phyloP scores from a whole-genome alignment of 164 flowering plant genomes.

The Vitis vinifera region ASM3070453v1 NC_081821.1:1313501-1314000 shows the following conservation, averaged over 20 bases:
- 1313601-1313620: background rate
- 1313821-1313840: conserved; percentile 97
- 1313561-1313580: conserved; percentile 46
- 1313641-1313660: background rate
- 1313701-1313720: conserved; percentile 94
- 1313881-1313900: background rate
- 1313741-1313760: conserved; percentile 93
- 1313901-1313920: no score
- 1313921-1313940: no score
- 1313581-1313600: background rate
- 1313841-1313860: conserved; percentile 47
- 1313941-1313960: no score
- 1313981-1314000: no score
- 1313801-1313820: conserved; percentile 87
- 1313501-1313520: conserved; percentile 90
- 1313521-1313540: conserved; percentile 80
- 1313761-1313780: conserved; percentile 80
- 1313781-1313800: conserved; percentile 85
- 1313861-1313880: conserved; percentile 3
- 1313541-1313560: conserved; percentile 84
- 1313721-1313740: conserved; percentile 91
- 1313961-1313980: no score
- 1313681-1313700: conserved; percentile 97
- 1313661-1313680: conserved; percentile 40
- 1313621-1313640: background rate